phyloP scores from a whole-genome alignment of 2,329 filamentous ascomycete genomes.

The Trichoderma citrinoviride region DNA sequence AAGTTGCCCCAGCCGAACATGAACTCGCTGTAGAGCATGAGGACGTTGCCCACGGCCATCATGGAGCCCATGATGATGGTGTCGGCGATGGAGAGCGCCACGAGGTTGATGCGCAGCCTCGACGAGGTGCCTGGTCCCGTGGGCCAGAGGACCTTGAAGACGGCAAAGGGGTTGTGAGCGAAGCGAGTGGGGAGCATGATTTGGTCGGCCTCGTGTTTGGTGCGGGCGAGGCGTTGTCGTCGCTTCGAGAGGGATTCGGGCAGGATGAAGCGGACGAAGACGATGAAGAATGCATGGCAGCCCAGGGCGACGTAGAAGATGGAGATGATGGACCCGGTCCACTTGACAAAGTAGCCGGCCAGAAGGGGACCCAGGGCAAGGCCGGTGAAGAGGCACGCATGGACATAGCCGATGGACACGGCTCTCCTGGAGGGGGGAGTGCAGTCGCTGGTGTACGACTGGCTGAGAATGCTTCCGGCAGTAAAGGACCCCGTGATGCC shows the following conservation, averaged over 20 bases:
- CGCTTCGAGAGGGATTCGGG: conserved; percentile 81
- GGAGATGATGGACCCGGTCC: conserved; percentile 70
- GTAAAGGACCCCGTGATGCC: conserved; percentile 88
- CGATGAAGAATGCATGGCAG: conserved; percentile 70
- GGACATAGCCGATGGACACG: conserved; percentile 84
- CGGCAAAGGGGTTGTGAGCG: conserved; percentile 67
- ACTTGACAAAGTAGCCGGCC: conserved; percentile 74
- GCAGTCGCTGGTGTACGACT: conserved; percentile 89
- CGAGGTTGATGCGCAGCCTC: conserved; percentile 72
- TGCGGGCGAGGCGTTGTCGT: conserved; percentile 65
- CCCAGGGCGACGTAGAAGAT: conserved; percentile 79
- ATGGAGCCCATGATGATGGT: conserved; percentile 77
- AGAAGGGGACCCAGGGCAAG: conserved; percentile 82
- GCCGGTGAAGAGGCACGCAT: conserved; percentile 85
- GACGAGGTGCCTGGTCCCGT: conserved; percentile 58
- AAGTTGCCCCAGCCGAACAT: conserved; percentile 80
- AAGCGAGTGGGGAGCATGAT: conserved; percentile 35
- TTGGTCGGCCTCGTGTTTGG: conserved; percentile 43
- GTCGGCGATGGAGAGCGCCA: conserved; percentile 77
- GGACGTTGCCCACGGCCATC: conserved; percentile 76
- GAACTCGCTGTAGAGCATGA: conserved; percentile 79
- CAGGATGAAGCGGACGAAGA: conserved; percentile 67
- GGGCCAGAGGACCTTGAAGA: conserved; percentile 75
- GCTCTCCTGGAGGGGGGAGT: conserved; percentile 75
- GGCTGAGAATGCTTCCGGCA: conserved; percentile 68